Base-by-base conservation (phyloP, 148 eudicot species). In the Vaccinium corymbosum region DNA sequence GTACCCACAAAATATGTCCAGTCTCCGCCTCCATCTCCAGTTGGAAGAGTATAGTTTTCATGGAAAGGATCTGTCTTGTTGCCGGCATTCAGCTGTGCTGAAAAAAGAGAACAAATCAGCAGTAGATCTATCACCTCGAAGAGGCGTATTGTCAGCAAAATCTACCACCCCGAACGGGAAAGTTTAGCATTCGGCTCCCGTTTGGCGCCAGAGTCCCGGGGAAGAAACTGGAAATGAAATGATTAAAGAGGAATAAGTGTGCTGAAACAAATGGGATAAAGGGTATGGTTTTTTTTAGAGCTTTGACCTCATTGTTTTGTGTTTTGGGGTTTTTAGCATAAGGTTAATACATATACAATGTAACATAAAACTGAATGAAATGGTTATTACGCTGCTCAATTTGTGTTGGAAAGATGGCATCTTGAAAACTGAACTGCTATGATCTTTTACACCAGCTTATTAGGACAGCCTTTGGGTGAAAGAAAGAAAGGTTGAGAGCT, bases 11-110 rank as follows among this genome's bases (percentile, higher is more conserved):
- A 76, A 80, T 87, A 80, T 74, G 87, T 89, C 4, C 81, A 93
- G 27, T 88, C 88, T 85, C 98, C 94, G 27, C 97, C 95, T 25
- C 82, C 88, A 27, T 94, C 97, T 50, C 97, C 98, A 3, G 95
- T 87, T 83, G 95, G 98, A 71, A 93, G 96, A 86, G 94, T 90
- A 76, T 95, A 86, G 82, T 13, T 27, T 27, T 62, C 75, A 82
- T 8, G 64, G 32, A 75, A 48, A 82, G 81, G 82, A 82, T 84
- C 79, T 68, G 79, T 48, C 76, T 56, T 74, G 85, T 75, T 56
- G 29, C 71, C 22, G 29, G 29, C 71, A 64, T 64, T 64, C 71
- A 64, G 32, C 71, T 64, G 32, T 3, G 71, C 71, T 19, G 27
- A 10, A 22, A 22, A 64, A 64, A 25, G 32, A 0, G 5, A 22